phyloP scores from a whole-genome alignment of 1,284 basidiomycete species.

The Phellinidium pouzarii region DNA sequence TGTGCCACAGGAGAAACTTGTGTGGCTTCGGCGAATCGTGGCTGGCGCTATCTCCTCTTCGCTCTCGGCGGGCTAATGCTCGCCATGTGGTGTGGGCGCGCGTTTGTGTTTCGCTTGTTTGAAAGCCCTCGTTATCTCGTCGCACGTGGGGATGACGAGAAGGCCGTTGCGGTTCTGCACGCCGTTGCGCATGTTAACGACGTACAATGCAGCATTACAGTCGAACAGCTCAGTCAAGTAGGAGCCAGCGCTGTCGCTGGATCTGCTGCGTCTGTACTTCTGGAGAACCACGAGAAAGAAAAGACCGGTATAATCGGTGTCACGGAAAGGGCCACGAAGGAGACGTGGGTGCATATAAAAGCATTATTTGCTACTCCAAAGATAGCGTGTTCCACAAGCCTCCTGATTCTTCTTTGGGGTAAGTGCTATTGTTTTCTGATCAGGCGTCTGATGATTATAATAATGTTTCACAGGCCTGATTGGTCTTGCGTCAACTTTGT shows the following conservation, averaged over 20 bases:
- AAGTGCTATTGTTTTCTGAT: conserved; percentile 10
- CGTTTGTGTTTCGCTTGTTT: conserved; percentile 51
- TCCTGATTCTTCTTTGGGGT: conserved; percentile 54
- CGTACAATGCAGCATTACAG: conserved; percentile 30
- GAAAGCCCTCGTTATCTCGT: conserved; percentile 62
- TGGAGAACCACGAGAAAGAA: conserved; percentile 15
- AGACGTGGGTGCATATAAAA: conserved; percentile 37
- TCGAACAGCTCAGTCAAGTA: conserved; percentile 35
- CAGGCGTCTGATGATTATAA: conserved; percentile 5
- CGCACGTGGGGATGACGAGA: conserved; percentile 52
- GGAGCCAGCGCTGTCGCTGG: conserved; percentile 18
- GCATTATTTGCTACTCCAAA: conserved; percentile 48
- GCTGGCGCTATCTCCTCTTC: conserved; percentile 48
- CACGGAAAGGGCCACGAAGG: conserved; percentile 34
- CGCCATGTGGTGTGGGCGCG: conserved; percentile 49
- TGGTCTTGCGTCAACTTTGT: conserved; percentile 55
- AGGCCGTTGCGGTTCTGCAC: conserved; percentile 55
- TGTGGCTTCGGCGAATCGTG: conserved; percentile 43
- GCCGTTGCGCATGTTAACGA: conserved; percentile 58
- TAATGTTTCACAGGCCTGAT: conserved; percentile 39
- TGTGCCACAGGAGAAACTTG: conserved; percentile 40
- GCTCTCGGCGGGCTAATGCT: conserved; percentile 43
- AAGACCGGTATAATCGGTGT: conserved; percentile 22
- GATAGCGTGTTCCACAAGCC: conserved; percentile 50
- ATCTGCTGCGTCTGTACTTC: neutral